phyloP scores from a whole-genome alignment of 768 basidiomycete genomes.

The Kwoniella dejecticola region DNA sequence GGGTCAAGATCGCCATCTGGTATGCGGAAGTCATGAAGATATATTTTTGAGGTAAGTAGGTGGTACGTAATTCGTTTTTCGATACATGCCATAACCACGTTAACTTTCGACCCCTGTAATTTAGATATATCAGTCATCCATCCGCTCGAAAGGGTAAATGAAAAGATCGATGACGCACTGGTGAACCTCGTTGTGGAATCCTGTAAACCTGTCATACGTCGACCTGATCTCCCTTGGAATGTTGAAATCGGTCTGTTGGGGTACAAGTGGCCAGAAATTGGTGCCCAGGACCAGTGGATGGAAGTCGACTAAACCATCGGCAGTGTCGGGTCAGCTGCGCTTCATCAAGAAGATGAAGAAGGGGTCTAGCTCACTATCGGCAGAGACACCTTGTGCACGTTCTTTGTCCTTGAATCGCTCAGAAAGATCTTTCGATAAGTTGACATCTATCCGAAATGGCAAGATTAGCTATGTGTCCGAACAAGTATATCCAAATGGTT shows the following conservation, averaged over 20 bases:
- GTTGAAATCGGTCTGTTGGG: slow-evolving; percentile 73
- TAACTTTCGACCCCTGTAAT: slow-evolving; percentile 72
- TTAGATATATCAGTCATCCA: neutral
- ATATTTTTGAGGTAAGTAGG: slow-evolving; percentile 91
- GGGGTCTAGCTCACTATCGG: slow-evolving; percentile 14
- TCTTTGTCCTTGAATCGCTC: slow-evolving; percentile 93
- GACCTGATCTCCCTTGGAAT: slow-evolving; percentile 84
- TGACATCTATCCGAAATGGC: slow-evolving; percentile 69
- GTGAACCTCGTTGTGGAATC: slow-evolving; percentile 75
- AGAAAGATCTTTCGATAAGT: slow-evolving; percentile 89
- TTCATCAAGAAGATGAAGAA: neutral
- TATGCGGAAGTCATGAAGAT: slow-evolving; percentile 92
- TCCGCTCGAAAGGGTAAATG: neutral
- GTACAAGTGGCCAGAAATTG: slow-evolving; percentile 92
- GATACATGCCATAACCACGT: slow-evolving; percentile 99
- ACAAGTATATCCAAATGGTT: neutral
- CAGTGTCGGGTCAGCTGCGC: neutral
- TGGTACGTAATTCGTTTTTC: slow-evolving; percentile 93
- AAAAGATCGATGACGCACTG: slow-evolving; percentile 23
- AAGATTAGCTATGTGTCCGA: slow-evolving; percentile 16
- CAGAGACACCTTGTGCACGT: slow-evolving; percentile 62
- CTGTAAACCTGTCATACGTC: slow-evolving; percentile 86
- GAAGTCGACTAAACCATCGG: slow-evolving; percentile 67
- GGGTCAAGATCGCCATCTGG: slow-evolving; percentile 90
- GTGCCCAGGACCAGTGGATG: slow-evolving; percentile 90